These are phyloP conservation scores for Vachellia collinsii DNA, from an alignment of 306 rosid species.

Conservation along the genomic window DNA sequence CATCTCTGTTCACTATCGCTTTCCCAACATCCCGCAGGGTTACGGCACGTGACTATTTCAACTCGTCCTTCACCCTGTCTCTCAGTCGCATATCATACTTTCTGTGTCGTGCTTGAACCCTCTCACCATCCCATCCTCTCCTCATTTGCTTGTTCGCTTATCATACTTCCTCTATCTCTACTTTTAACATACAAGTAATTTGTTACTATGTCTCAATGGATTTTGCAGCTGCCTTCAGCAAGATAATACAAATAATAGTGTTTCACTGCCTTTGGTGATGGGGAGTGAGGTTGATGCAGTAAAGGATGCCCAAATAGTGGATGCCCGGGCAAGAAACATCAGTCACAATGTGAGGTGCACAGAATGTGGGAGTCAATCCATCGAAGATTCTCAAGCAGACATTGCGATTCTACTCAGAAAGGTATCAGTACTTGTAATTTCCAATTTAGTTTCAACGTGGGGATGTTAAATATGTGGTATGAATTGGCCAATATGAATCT, in stretches of 20 bases:
- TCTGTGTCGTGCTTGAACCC: too few relatives aligned
- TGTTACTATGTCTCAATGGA: conserved; percentile 17
- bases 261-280: conserved; percentile 55
- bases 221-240: conserved; percentile 30
- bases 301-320: conserved; percentile 59
- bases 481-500: conserved; percentile 16
- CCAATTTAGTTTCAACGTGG: conserved; percentile 3
- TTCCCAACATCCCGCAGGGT: too few relatives aligned
- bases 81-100: too few relatives aligned
- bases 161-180: neutral
- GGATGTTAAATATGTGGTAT: neutral
- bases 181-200: neutral
- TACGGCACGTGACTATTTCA: too few relatives aligned
- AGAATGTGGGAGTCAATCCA: conserved; percentile 97
- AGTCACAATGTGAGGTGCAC: conserved; percentile 96
- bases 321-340: conserved; percentile 85
- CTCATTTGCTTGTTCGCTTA: neutral
- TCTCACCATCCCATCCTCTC: too few relatives aligned
- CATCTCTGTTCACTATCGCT: too few relatives aligned
- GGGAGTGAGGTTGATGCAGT: conserved; percentile 64
- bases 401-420: conserved; percentile 91
- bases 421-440: conserved; percentile 46
- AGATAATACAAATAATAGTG: neutral
- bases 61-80: too few relatives aligned
- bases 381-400: conserved; percentile 98